These are phyloP conservation scores for Corrigiola litoralis DNA, from an alignment of 179 eudicot genomes.

Conservation along the genomic window DNA sequence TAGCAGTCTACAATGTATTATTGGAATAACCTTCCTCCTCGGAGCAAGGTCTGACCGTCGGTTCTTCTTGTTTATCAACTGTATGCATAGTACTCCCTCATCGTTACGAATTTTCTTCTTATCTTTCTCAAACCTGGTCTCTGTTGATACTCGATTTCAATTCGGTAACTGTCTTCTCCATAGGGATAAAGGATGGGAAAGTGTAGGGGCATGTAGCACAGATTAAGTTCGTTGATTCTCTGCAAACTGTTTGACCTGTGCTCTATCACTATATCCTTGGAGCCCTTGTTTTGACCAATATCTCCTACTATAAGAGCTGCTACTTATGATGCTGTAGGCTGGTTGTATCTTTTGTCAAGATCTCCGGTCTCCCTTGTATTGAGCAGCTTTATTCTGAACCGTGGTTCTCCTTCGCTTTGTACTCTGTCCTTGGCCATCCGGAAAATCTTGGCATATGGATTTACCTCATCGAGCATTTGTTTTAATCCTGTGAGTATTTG, in stretches of 20 bases:
- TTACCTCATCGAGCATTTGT: not conserved
- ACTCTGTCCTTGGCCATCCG: conserved; percentile 2
- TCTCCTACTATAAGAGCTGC: conserved; percentile 12
- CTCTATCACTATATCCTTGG: not conserved
- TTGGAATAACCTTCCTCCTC: not conserved
- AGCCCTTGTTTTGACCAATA: not conserved
- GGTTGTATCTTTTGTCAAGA: not conserved
- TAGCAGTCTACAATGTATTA: conserved; percentile 9
- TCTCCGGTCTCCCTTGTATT: not conserved
- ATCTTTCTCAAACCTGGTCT: not conserved
- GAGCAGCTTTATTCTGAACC: not conserved
- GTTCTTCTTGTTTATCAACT: not conserved
- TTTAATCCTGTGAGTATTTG: not conserved
- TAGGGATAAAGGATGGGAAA: conserved; percentile 16
- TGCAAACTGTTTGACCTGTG: not conserved
- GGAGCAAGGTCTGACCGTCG: not conserved
- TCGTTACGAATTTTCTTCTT: not conserved
- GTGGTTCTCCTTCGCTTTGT: not conserved
- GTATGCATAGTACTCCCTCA: conserved; percentile 14
- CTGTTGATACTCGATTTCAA: not conserved
- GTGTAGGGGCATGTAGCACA: not conserved
- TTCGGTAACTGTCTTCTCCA: not conserved
- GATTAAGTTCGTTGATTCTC: not conserved
- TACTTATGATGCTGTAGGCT: not conserved
- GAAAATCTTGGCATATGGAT: not conserved